Conservation (phyloP, 495 filamentous ascomycete species). For the Aspergillus incahuasiensis region DNA sequence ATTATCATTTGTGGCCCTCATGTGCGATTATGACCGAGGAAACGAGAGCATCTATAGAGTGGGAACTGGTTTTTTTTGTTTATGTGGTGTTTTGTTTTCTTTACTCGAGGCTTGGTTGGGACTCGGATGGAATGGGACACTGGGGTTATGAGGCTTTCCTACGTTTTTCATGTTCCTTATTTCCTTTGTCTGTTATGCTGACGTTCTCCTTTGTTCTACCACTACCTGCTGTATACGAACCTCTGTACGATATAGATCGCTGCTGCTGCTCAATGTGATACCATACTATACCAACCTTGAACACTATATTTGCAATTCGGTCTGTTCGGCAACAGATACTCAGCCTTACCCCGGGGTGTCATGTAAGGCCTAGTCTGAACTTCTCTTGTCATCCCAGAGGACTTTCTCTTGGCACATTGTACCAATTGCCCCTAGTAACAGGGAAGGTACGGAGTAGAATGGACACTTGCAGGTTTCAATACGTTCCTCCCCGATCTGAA, state of each 20-base stretch:
- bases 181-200: not conserved
- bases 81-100: slow-evolving; percentile 6
- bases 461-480: no score
- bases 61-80: slow-evolving; percentile 14
- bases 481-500: no score
- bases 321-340: no score
- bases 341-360: no score
- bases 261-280: slow-evolving; percentile 3
- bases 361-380: no score
- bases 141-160: slow-evolving; percentile 1
- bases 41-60: slow-evolving; percentile 19
- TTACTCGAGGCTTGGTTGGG: not conserved
- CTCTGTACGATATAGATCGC: slow-evolving; percentile 12
- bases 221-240: slow-evolving; percentile 9
- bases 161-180: not conserved
- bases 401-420: no score
- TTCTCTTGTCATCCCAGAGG: no score
- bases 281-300: not conserved
- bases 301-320: no score
- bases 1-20: slow-evolving; percentile 14
- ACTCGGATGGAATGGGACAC: not conserved
- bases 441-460: no score
- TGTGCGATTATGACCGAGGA: slow-evolving; percentile 15
- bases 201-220: not conserved
- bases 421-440: no score